phyloP scores from a whole-genome alignment of 2,329 filamentous ascomycete genomes.

The Myriosclerotinia curreyana region DNA sequence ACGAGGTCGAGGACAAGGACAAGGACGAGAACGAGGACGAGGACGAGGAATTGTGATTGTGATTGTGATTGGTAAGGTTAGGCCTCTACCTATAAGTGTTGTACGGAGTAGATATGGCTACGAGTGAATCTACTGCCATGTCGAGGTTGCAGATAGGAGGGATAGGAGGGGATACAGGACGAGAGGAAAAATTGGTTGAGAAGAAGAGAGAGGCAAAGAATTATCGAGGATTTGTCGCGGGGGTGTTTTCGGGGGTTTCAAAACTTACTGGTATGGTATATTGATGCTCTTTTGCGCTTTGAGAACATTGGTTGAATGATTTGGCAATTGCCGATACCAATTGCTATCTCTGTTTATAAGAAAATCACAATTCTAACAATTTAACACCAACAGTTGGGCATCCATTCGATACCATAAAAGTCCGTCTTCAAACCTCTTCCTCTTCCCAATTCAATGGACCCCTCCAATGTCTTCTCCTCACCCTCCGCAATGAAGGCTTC shows the following conservation, averaged over 20 bases:
- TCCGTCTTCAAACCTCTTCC: slow-evolving; percentile 85
- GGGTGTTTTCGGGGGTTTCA: slow-evolving; percentile 90
- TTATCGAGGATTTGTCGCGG: slow-evolving; percentile 95
- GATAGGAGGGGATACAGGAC: background rate
- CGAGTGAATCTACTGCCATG: background rate
- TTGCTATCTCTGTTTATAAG: background rate
- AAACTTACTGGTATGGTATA: slow-evolving; percentile 69
- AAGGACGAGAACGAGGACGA: too few relatives aligned
- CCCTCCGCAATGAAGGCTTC: slow-evolving; percentile 80
- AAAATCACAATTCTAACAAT: background rate
- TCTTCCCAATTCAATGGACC: slow-evolving; percentile 78
- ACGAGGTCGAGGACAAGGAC: too few relatives aligned
- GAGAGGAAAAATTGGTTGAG: slow-evolving; percentile 27
- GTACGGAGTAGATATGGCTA: too few relatives aligned
- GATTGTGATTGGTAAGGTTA: too few relatives aligned
- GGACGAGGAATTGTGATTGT: too few relatives aligned
- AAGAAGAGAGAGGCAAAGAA: slow-evolving; percentile 43
- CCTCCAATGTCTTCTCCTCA: slow-evolving; percentile 79
- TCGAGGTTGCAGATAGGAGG: slow-evolving; percentile 4
- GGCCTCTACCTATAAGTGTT: too few relatives aligned
- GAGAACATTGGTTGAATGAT: too few relatives aligned
- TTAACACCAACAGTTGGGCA: slow-evolving; percentile 50
- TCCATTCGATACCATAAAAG: slow-evolving; percentile 95
- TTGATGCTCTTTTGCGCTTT: background rate
- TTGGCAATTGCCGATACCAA: background rate